Base-by-base conservation (phyloP, 73 alveolate genomes). In the Paramecium pentaurelia region DNA sequence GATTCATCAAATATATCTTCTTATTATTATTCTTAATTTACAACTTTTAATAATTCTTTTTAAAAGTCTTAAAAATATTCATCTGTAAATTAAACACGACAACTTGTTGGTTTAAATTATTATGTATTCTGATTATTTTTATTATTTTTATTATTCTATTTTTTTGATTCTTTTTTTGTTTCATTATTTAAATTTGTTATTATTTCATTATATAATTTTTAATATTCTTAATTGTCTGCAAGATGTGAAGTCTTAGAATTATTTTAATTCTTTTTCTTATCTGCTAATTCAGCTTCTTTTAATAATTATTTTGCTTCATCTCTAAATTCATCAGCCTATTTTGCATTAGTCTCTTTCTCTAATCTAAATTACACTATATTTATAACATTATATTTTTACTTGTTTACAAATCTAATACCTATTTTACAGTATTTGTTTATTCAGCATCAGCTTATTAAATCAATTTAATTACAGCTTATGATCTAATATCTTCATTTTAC, bases 1-100 rank as follows among this genome's bases (percentile, higher is more conserved):
- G 32, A 28, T 38, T 71, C 58, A 71, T 71, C 86, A 71, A 14
- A 60, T 9, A 14, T 22, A 22, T 22, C 5, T 2, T 25, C 36
- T 60, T 60, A 60, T 11, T 60, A 0, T 25, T 27, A 10, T 60
- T 60, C 77, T 22, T 60, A 60, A 60, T 18, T 25, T 60, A 27
- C 40, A 18, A 60, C 40, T 30, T 60, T 60, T 5, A 30, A 20
- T 14, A 60, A 45, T 60, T 60, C 77, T 20, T 64, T 64, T 18
- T 64, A 64, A 93, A 93, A 93, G 80, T 47, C 96, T 95, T 80
- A 32, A 32, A 64, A 64, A 27, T 27, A 64, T 14, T 64, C 47
- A 64, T 25, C 47, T 32, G 42, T 64, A 5, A 64, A 64, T 64
- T 64, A 34, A 6, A 64, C 84, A 1, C 28, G 8, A 64, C 84